Evolutionary conservation across 495 filamentous ascomycete genomes (phyloP), one percentile per base, ranked within the genome.

Genomic region (Elaphomyces granulatus): DNA sequence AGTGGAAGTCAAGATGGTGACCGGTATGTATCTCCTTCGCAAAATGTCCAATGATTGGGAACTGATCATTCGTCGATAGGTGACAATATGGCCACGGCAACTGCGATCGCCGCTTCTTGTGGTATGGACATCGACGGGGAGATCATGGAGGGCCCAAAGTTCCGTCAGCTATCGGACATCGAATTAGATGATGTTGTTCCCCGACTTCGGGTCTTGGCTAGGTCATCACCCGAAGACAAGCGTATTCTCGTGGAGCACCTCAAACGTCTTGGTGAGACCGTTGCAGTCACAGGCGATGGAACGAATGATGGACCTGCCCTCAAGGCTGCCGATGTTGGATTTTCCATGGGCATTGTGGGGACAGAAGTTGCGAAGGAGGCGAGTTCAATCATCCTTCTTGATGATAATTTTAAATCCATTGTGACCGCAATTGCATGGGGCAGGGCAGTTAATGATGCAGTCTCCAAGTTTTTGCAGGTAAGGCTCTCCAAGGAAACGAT

Each of bases 311-410:
- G 83, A 1, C 85, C 85, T 8, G 85, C 85, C 34, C 66, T 93
- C 41, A 84, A 82, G 50, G 78, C 77, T 46, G 83, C 85, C 17
- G 85, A 93, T 54, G 81, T 93, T 33, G 85, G 85, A 14, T 93
- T 93, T 59, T 87, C 85, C 35, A 93, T 93, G 85, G 85, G 85
- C 34, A 87, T 90, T 45, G 74, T 83, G 34, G 85, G 85, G 28
- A 93, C 85, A 4, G 85, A 90, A 52, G 85, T 93, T n/a, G 85
- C 85, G 19, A 93, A 93, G 62, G 85, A 93, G 54, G 85, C 85
- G 7, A 90, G 83, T 37, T 83, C 82, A 14, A 93, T 93, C 45
- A 88, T 93, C 49, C 72, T 92, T 6, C 80, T 93, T 67, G 84
- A 93, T 52, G 85, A 93, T 54, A 90, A 92, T 60, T 93, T 93